Conservation (phyloP, 129 eudicot genomes). For the Deinandra increscens region DNA sequence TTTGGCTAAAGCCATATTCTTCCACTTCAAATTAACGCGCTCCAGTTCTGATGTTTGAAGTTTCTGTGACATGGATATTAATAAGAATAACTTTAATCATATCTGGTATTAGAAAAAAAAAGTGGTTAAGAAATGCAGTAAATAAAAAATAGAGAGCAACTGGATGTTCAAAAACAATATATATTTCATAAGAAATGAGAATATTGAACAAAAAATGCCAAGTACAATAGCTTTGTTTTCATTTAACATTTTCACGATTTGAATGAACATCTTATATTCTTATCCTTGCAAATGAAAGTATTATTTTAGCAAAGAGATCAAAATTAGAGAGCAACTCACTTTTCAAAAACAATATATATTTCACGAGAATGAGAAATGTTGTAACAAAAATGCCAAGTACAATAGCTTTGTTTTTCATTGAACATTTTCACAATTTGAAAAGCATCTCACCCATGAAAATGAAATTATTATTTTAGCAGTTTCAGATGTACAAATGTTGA, state of each 20-base stretch:
- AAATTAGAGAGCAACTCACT: background rate
- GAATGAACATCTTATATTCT: no score
- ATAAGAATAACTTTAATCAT: background rate
- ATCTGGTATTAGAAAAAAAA: background rate
- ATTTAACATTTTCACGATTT: no score
- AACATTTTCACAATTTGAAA: no score
- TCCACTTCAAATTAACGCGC: conserved; percentile 53
- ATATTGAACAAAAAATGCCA: no score
- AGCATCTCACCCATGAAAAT: background rate
- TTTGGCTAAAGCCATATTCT: conserved; percentile 67
- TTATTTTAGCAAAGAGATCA: background rate
- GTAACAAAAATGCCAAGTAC: no score
- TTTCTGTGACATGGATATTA: conserved; percentile 56
- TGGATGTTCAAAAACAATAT: background rate
- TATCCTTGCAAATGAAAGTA: no score
- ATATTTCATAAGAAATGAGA: background rate
- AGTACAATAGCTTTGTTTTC: no score
- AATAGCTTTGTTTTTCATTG: no score
- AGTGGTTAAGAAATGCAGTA: background rate
- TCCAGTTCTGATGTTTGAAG: conserved; percentile 56
- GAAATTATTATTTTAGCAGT: background rate
- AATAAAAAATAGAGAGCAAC: background rate
- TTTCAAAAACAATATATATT: background rate
- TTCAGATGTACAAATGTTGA: background rate
- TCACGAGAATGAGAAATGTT: background rate